A percentile compares a stretch with the other conserved stretches of the same genome.
These are phyloP conservation scores for Tuber umbilicatum DNA, from an alignment of 495 filamentous ascomycete genomes.

Conservation along the genomic window DNA sequence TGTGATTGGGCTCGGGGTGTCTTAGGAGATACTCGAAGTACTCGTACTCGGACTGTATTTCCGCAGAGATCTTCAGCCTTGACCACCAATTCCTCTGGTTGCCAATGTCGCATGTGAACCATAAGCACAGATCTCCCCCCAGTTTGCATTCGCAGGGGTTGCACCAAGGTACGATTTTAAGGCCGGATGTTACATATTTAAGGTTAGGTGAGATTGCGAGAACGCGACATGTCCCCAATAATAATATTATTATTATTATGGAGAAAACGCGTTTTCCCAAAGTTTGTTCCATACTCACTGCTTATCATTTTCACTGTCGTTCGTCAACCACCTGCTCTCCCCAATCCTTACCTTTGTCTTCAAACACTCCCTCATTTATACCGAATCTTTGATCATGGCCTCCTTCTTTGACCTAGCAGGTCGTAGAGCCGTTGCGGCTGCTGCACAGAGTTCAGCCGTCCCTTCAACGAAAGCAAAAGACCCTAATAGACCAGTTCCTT, in stretches of 20 bases:
- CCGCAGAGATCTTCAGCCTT: neutral
- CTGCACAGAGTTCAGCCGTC: slow-evolving; percentile 50
- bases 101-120: neutral
- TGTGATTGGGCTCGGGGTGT: neutral
- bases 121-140: neutral
- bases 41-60: too few relatives aligned
- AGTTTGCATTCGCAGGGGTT: neutral
- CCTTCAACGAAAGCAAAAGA: slow-evolving; percentile 50
- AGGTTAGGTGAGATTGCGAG: neutral
- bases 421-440: slow-evolving; percentile 69
- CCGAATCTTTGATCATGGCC: slow-evolving; percentile 49
- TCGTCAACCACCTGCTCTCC: neutral
- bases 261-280: slow-evolving; percentile 5
- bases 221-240: neutral
- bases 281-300: slow-evolving; percentile 10
- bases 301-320: neutral
- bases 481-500: slow-evolving; percentile 67
- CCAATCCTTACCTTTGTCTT: neutral
- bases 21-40: neutral
- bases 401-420: slow-evolving; percentile 96
- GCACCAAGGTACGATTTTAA: neutral
- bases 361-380: neutral
- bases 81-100: neutral
- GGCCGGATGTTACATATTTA: neutral
- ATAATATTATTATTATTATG: neutral